These are phyloP conservation scores for Parastagonospora avenae DNA, from an alignment of 2,329 filamentous ascomycete species.

Conservation along the genomic window DNA sequence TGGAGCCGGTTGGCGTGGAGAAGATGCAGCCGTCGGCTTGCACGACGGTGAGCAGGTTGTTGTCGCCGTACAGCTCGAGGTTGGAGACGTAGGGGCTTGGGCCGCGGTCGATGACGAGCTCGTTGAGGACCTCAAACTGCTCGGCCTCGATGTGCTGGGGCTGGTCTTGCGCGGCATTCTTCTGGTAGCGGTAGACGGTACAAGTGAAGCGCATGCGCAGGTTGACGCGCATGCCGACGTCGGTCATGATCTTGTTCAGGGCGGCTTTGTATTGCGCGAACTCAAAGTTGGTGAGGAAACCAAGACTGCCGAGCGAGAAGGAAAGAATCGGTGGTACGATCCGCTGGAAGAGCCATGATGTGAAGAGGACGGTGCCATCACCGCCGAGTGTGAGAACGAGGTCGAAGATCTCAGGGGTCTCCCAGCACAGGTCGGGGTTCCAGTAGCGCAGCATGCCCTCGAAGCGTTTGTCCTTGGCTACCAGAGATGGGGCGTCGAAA, in stretches of 20 bases:
- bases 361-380: constrained; percentile 86
- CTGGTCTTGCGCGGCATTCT: constrained; percentile 53
- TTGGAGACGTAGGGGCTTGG: constrained; percentile 97
- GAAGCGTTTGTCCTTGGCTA: constrained; percentile 76
- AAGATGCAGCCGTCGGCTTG: constrained; percentile 98
- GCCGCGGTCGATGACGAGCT: constrained; percentile 96
- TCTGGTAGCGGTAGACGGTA: constrained; percentile 80
- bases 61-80: constrained; percentile 92
- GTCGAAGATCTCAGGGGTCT: constrained; percentile 91
- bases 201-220: constrained; percentile 98
- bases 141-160: constrained; percentile 80
- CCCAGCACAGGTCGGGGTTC: constrained; percentile 96
- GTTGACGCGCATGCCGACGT: constrained; percentile 94
- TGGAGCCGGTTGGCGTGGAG: constrained; percentile 87
- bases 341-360: constrained; percentile 89
- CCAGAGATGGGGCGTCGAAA: constrained; percentile 76
- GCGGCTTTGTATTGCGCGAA: constrained; percentile 88
- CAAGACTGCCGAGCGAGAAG: constrained; percentile 82
- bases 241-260: constrained; percentile 88
- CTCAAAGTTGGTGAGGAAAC: constrained; percentile 87
- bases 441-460: constrained; percentile 89
- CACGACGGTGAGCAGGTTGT: constrained; percentile 91
- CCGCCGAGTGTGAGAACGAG: constrained; percentile 87
- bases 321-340: constrained; percentile 84
- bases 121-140: constrained; percentile 97